Percentiles rank a stretch among this genome's conserved stretches.
Conservation (phyloP, 2,329 filamentous ascomycete species). For the Penicillium rolfsii region DNA sequence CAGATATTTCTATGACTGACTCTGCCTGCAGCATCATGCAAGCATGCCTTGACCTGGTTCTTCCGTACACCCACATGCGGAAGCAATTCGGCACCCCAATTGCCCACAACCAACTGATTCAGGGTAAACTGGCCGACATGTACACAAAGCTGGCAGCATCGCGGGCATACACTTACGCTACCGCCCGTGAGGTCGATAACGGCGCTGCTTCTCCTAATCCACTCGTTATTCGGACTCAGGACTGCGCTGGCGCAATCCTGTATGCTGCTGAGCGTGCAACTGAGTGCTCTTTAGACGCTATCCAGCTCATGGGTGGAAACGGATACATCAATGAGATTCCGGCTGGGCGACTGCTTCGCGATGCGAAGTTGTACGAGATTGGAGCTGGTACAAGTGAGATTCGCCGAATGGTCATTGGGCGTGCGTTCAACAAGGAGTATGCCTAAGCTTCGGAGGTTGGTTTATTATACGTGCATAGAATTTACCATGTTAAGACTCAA, state of each 20-base stretch:
- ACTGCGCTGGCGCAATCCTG: constrained; percentile 91
- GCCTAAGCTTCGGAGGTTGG: constrained; percentile 31
- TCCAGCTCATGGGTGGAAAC: constrained; percentile 92
- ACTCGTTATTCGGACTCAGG: constrained; percentile 72
- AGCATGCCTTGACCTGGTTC: constrained; percentile 77
- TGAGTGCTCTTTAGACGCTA: constrained; percentile 81
- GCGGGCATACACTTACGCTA: constrained; percentile 83
- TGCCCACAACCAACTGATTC: constrained; percentile 88
- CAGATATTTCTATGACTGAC: constrained; percentile 15
- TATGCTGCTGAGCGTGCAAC: constrained; percentile 88
- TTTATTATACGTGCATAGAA: constrained; percentile 6
- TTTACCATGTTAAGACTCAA: constrained; percentile 6
- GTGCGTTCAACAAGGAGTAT: constrained; percentile 88
- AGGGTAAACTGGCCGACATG: constrained; percentile 95
- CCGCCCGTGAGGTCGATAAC: constrained; percentile 79
- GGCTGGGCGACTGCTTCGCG: constrained; percentile 78
- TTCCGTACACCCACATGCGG: constrained; percentile 87
- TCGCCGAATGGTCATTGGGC: constrained; percentile 88
- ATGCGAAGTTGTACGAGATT: constrained; percentile 88
- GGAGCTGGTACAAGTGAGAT: constrained; percentile 96
- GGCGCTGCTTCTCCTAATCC: constrained; percentile 50
- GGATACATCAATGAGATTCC: constrained; percentile 96
- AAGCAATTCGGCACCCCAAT: constrained; percentile 87
- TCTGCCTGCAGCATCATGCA: constrained; percentile 73
- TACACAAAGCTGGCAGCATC: constrained; percentile 89